These are phyloP conservation scores for Colletotrichum kahawae DNA, from an alignment of 2,329 filamentous ascomycete species.

Conservation along the genomic window DNA sequence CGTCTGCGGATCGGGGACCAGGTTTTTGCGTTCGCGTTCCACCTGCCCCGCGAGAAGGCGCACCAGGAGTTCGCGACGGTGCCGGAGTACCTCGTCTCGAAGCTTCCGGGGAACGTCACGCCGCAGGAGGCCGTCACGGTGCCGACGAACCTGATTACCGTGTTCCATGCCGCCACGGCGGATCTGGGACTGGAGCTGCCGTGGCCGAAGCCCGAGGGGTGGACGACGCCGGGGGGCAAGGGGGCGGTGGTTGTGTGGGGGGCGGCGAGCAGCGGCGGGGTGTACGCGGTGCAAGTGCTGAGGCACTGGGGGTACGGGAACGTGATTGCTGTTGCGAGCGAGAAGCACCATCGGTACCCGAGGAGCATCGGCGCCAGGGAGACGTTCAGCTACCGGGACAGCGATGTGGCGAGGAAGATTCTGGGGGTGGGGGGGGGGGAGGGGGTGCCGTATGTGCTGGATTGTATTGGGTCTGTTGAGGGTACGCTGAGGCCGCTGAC, in stretches of 20 bases:
- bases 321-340: constrained; percentile 52
- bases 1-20: constrained; percentile 53
- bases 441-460: constrained; percentile 52
- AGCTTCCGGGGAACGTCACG: constrained; percentile 45
- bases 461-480: constrained; percentile 58
- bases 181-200: constrained; percentile 60
- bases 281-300: constrained; percentile 55
- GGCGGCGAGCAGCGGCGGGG: constrained; percentile 56
- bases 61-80: constrained; percentile 62
- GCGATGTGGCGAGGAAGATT: constrained; percentile 40
- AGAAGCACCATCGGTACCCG: constrained; percentile 48
- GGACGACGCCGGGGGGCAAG: constrained; percentile 29
- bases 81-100: constrained; percentile 53
- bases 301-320: constrained; percentile 56
- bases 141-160: constrained; percentile 63
- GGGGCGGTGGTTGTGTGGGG: constrained; percentile 56
- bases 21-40: constrained; percentile 61
- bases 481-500: constrained; percentile 54
- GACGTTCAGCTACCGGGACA: constrained; percentile 53
- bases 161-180: constrained; percentile 55
- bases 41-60: constrained; percentile 52
- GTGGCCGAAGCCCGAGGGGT: constrained; percentile 56
- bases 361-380: constrained; percentile 45
- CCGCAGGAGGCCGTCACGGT: constrained; percentile 56
- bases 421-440: constrained; percentile 26